These are phyloP conservation scores for Dioscorea alata DNA, from an alignment of 106 monocot species.

Conservation along the genomic window DNA sequence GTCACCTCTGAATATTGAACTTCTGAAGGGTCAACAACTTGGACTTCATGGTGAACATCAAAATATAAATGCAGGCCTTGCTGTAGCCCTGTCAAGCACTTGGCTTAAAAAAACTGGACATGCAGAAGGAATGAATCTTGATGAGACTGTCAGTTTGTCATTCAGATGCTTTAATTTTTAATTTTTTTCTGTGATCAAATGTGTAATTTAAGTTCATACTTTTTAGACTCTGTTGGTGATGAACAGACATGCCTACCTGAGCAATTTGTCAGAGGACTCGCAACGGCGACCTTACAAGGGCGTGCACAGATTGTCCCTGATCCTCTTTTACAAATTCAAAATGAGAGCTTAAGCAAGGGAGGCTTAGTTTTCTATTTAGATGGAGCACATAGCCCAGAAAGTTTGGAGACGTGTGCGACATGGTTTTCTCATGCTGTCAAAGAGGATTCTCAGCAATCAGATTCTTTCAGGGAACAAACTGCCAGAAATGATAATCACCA, in stretches of 20 bases:
- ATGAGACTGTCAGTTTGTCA: slow-evolving; percentile 28
- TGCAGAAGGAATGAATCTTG: slow-evolving; percentile 15
- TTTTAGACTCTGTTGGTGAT: background rate
- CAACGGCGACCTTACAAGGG: slow-evolving; percentile 55
- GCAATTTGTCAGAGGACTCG: slow-evolving; percentile 63
- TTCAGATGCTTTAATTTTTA: background rate
- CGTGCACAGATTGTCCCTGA: slow-evolving; percentile 81
- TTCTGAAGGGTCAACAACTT: slow-evolving; percentile 56
- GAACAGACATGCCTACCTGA: slow-evolving; percentile 55
- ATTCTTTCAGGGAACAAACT: slow-evolving; percentile 6
- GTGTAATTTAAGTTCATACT: no score
- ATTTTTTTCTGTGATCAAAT: background rate
- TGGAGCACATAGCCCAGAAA: slow-evolving; percentile 97
- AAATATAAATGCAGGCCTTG: slow-evolving; percentile 82
- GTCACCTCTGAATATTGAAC: slow-evolving; percentile 41
- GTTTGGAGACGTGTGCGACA: slow-evolving; percentile 79
- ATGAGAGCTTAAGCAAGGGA: slow-evolving; percentile 4
- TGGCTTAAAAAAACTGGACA: slow-evolving; percentile 71
- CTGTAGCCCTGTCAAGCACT: slow-evolving; percentile 44
- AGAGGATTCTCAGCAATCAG: slow-evolving; percentile 21
- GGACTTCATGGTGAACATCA: slow-evolving; percentile 95
- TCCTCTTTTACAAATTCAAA: slow-evolving; percentile 14
- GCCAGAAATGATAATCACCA: slow-evolving; percentile 12
- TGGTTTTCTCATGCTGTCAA: slow-evolving; percentile 77
- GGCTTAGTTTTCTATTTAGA: slow-evolving; percentile 80